These are phyloP conservation scores for Aspergillus aculeatinus DNA, from an alignment of 2,329 filamentous ascomycete species.

Conservation along the genomic window DNA sequence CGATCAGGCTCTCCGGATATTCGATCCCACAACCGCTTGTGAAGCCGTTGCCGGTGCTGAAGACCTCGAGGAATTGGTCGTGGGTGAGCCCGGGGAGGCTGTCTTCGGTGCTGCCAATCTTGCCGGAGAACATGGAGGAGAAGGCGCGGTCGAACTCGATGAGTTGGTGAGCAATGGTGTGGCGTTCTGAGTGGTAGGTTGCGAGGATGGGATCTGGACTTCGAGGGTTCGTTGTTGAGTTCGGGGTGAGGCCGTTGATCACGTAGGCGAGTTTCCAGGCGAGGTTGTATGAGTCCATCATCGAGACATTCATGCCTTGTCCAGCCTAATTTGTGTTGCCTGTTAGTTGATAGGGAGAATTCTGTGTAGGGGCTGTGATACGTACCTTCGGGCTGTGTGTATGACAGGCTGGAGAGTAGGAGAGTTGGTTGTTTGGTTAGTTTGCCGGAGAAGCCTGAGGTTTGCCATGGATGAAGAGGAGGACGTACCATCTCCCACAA, in stretches of 20 bases:
- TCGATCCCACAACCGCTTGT: slow-evolving; percentile 43
- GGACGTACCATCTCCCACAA: slow-evolving; percentile 62
- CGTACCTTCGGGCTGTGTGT: slow-evolving; percentile 68
- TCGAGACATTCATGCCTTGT: slow-evolving; percentile 78
- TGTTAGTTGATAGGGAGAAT: background rate
- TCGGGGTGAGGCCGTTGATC: slow-evolving; percentile 37
- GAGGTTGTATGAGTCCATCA: slow-evolving; percentile 55
- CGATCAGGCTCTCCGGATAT: slow-evolving; percentile 32
- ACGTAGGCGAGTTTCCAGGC: slow-evolving; percentile 43
- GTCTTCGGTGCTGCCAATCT: slow-evolving; percentile 30
- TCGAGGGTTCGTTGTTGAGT: slow-evolving; percentile 4
- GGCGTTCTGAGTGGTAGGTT: slow-evolving; percentile 40
- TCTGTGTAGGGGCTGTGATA: background rate
- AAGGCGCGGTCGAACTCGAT: slow-evolving; percentile 43
- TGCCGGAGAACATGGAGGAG: slow-evolving; percentile 43
- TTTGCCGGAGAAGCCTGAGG: background rate
- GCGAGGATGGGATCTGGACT: slow-evolving; percentile 31
- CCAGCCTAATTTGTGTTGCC: slow-evolving; percentile 51
- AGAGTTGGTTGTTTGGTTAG: background rate
- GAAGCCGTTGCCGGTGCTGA: slow-evolving; percentile 39
- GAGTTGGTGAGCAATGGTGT: slow-evolving; percentile 38
- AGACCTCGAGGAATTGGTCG: slow-evolving; percentile 38
- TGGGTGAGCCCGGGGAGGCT: slow-evolving; percentile 29
- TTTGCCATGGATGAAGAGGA: background rate
- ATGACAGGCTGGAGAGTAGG: slow-evolving; percentile 59